phyloP scores from a whole-genome alignment of 805 yeast species.

The Saturnispora gosingensis region DNA sequence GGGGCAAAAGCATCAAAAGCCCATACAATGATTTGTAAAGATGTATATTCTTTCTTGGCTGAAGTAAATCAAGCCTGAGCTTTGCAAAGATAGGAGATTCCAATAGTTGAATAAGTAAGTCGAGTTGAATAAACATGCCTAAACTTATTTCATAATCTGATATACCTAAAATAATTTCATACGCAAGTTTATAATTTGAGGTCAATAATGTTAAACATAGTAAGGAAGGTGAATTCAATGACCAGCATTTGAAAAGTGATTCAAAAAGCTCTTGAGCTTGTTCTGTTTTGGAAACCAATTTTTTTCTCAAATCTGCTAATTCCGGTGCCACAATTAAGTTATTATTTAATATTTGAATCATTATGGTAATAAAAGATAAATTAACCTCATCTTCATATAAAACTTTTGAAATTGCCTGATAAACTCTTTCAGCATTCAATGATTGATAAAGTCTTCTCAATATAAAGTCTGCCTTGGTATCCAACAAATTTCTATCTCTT shows the following conservation, averaged over 20 bases:
- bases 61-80: conserved; percentile 77
- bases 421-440: conserved; percentile 74
- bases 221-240: conserved; percentile 83
- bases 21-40: conserved; percentile 86
- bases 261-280: conserved; percentile 43
- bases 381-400: conserved; percentile 48
- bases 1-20: conserved; percentile 86
- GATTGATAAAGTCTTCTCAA: conserved; percentile 75
- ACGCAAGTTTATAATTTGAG: conserved; percentile 82
- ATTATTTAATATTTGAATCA: conserved; percentile 81
- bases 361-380: conserved; percentile 61
- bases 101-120: conserved; percentile 76
- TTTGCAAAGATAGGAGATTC: conserved; percentile 91
- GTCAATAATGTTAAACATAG: conserved; percentile 77
- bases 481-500: conserved; percentile 56
- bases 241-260: conserved; percentile 80
- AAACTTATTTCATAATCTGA: conserved; percentile 77
- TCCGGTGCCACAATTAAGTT: conserved; percentile 83
- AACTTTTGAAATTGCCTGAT: conserved; percentile 69
- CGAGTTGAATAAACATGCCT: conserved; percentile 75
- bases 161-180: conserved; percentile 66
- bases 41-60: conserved; percentile 73
- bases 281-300: conserved; percentile 39
- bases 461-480: conserved; percentile 72
- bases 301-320: conserved; percentile 55